Conservation (phyloP, 768 basidiomycete genomes). For the Flagelloscypha sp. region DNA sequence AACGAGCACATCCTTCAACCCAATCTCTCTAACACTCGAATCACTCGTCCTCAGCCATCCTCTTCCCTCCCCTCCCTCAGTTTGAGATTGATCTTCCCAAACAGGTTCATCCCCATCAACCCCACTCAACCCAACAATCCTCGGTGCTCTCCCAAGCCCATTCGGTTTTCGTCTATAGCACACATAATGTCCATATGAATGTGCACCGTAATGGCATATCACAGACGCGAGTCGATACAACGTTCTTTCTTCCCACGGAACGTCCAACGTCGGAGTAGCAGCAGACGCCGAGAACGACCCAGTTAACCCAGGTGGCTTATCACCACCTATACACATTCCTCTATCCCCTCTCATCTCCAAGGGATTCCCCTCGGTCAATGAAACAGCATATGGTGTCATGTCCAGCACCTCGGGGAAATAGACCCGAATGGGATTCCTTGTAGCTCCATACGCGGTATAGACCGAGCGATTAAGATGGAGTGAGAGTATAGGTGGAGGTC, state of each 20-base stretch:
- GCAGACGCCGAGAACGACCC: constrained; percentile 21
- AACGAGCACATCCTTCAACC: constrained; percentile 62
- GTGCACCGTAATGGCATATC: constrained; percentile 90
- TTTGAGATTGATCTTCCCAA: constrained; percentile 44
- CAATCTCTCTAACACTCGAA: constrained; percentile 68
- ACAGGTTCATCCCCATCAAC: constrained; percentile 47
- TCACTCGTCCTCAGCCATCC: constrained; percentile 92
- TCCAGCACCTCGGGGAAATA: constrained; percentile 84
- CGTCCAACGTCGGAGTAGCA: constrained; percentile 20
- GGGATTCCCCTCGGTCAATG: constrained; percentile 69
- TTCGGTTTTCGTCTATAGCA: constrained; percentile 87
- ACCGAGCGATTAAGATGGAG: constrained; percentile 91
- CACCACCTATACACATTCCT: no score
- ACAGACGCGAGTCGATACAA: constrained; percentile 80
- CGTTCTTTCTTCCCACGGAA: constrained; percentile 36
- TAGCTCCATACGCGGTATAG: constrained; percentile 63
- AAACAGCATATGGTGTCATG: constrained; percentile 75
- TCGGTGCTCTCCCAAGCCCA: no score
- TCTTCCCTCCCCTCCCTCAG: constrained; percentile 32
- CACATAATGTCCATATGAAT: constrained; percentile 92
- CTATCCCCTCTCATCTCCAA: no score
- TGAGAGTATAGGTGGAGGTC: constrained; percentile 80
- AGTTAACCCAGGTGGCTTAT: constrained; percentile 34
- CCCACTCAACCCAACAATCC: no score
- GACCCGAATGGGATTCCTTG: constrained; percentile 80